phyloP scores from a whole-genome alignment of 2,329 filamentous ascomycete genomes.

The Pyrenochaeta sp. region DNA sequence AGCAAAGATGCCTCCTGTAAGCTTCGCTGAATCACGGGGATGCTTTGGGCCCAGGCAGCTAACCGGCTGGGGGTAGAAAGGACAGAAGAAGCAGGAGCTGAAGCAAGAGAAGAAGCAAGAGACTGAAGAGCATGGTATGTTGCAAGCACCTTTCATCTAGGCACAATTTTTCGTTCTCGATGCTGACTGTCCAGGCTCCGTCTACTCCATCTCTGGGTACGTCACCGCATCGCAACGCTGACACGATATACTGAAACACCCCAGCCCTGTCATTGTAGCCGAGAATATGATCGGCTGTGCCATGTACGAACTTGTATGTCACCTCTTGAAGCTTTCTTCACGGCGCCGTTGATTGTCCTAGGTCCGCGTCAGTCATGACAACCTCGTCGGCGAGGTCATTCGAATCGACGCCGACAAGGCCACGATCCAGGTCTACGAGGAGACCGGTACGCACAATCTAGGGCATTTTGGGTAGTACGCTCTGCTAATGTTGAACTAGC shows the following conservation, averaged over 20 bases:
- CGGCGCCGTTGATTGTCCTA: constrained; percentile 47
- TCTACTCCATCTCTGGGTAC: constrained; percentile 76
- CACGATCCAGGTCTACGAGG: constrained; percentile 98
- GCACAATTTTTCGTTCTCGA: background rate
- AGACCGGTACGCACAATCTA: constrained; percentile 74
- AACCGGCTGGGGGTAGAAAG: constrained; percentile 39
- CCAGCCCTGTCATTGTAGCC: constrained; percentile 88
- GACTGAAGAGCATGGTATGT: constrained; percentile 66
- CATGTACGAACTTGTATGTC: constrained; percentile 95
- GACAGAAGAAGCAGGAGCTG: constrained; percentile 49
- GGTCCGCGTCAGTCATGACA: constrained; percentile 92
- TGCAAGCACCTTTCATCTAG: background rate
- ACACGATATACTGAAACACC: constrained; percentile 35
- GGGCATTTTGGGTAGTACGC: background rate
- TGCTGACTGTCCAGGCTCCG: constrained; percentile 57
- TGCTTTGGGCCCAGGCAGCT: constrained; percentile 26
- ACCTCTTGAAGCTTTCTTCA: background rate
- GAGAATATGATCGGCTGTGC: constrained; percentile 99
- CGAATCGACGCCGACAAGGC: constrained; percentile 95
- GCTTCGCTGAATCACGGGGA: constrained; percentile 15
- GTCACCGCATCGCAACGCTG: constrained; percentile 31
- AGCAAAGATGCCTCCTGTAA: constrained; percentile 51
- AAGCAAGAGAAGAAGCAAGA: constrained; percentile 52
- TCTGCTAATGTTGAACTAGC: constrained; percentile 62
- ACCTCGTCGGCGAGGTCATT: constrained; percentile 96